These are phyloP conservation scores for Penicillium roqueforti DNA, from an alignment of 495 filamentous ascomycete genomes.

Conservation along the genomic window DNA sequence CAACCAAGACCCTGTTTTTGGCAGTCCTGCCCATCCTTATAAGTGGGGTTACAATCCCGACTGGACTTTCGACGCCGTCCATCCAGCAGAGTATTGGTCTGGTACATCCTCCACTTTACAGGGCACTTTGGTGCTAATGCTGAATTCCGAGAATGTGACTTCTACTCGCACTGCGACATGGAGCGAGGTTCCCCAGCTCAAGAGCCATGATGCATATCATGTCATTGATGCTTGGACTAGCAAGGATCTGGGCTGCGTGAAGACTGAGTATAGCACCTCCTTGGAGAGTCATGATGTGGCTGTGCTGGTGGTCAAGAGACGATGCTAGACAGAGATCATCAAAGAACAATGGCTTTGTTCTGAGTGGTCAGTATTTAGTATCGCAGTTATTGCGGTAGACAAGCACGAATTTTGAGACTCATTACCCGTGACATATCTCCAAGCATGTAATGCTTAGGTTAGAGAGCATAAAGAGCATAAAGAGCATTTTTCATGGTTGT, in stretches of 20 bases:
- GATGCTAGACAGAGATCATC: constrained; percentile 20
- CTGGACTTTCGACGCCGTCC: constrained; percentile 55
- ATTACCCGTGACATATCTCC: too few species aligned
- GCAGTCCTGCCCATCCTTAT: constrained; percentile 54
- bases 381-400: not conserved
- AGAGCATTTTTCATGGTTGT: not conserved
- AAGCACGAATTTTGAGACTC: too few species aligned
- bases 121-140: constrained; percentile 50
- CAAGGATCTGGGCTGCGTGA: constrained; percentile 44
- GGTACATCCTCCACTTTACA: constrained; percentile 46
- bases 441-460: not conserved
- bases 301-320: constrained; percentile 37
- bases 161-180: constrained; percentile 44
- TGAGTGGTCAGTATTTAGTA: not conserved
- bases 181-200: constrained; percentile 52
- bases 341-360: not conserved
- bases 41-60: constrained; percentile 63
- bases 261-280: constrained; percentile 28
- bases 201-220: constrained; percentile 35
- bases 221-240: constrained; percentile 55
- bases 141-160: constrained; percentile 43
- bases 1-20: constrained; percentile 54
- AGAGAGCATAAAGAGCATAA: not conserved
- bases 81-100: constrained; percentile 60
- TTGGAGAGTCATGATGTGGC: constrained; percentile 50